phyloP scores from a whole-genome alignment of 306 rosid genomes.

The Medicago ruthenica region DNA sequence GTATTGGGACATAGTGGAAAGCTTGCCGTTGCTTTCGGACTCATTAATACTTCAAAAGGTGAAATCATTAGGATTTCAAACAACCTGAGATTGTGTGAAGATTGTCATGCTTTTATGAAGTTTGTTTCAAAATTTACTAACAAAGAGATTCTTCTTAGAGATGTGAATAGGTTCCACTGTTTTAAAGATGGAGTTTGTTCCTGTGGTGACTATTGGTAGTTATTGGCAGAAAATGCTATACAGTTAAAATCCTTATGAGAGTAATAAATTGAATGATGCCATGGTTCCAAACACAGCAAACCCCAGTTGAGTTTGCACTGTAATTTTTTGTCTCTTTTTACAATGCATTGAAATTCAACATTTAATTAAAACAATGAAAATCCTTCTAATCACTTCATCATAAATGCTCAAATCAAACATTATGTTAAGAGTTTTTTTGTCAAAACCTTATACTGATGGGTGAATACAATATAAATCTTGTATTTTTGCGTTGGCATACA shows the following conservation, averaged over 20 bases:
- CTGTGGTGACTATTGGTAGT: constrained; percentile 93
- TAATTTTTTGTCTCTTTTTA: constrained; percentile 28
- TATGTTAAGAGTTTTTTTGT: too few relatives aligned
- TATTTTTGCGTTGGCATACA: too few relatives aligned
- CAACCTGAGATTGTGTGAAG: constrained; percentile 92
- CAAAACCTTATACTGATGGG: too few relatives aligned
- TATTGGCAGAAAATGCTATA: constrained; percentile 28
- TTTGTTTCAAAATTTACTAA: constrained; percentile 77
- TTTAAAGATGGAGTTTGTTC: constrained; percentile 85
- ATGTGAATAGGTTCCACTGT: constrained; percentile 87
- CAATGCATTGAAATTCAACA: background rate
- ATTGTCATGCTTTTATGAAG: constrained; percentile 86
- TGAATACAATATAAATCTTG: too few relatives aligned
- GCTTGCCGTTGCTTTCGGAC: constrained; percentile 91
- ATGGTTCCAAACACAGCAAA: background rate
- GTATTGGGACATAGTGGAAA: constrained; percentile 92
- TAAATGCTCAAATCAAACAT: too few relatives aligned
- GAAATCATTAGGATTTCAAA: constrained; percentile 82
- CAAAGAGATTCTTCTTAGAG: constrained; percentile 92
- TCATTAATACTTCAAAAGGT: constrained; percentile 71
- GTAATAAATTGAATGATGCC: constrained; percentile 31
- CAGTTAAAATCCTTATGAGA: constrained; percentile 18
- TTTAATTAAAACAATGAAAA: too few relatives aligned
- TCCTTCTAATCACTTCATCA: too few relatives aligned
- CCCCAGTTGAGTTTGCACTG: constrained; percentile 2